These are phyloP conservation scores for Cucurbitaria berberidis DNA, from an alignment of 2,329 filamentous ascomycete species.

Conservation along the genomic window DNA sequence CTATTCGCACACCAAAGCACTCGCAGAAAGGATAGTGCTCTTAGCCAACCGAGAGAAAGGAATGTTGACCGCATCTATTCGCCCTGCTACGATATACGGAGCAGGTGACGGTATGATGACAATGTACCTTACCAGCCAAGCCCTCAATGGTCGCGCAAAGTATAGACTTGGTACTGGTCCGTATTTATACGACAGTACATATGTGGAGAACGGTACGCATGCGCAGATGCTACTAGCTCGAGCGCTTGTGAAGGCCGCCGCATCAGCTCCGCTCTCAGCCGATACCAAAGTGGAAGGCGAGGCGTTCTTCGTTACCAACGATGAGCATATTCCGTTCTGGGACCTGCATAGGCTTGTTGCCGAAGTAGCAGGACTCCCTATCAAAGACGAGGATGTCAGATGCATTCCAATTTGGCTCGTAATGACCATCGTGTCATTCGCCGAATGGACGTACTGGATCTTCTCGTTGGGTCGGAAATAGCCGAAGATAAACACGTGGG, in stretches of 20 bases:
- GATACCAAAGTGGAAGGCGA: conserved; percentile 18
- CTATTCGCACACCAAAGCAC: conserved; percentile 31
- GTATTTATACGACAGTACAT: conserved; percentile 22
- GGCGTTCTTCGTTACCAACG: conserved; percentile 20
- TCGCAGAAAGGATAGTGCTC: conserved; percentile 24
- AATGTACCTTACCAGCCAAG: conserved; percentile 5
- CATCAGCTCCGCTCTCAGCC: conserved; percentile 3
- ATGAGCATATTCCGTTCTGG: conserved; percentile 20
- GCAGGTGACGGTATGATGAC: conserved; percentile 8
- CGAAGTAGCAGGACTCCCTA: conserved; percentile 5
- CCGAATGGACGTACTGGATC: conserved; percentile 13
- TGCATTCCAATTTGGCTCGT: conserved; percentile 8
- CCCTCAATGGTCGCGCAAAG: conserved; percentile 6
- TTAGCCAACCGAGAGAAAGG: conserved; percentile 13
- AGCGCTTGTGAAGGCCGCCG: conserved; percentile 6
- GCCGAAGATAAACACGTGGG: background rate
- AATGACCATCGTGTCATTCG: conserved; percentile 1
- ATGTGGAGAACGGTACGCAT: conserved; percentile 16
- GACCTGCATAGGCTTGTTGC: conserved; percentile 3
- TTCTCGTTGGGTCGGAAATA: conserved; percentile 11
- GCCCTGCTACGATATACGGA: conserved; percentile 18
- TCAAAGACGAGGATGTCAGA: conserved; percentile 3
- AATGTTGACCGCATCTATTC: conserved; percentile 17
- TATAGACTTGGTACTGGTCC: conserved; percentile 15
- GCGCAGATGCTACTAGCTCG: conserved; percentile 17